Conservation (phyloP, 1,284 basidiomycete genomes). For the Flammula alnicola region DNA sequence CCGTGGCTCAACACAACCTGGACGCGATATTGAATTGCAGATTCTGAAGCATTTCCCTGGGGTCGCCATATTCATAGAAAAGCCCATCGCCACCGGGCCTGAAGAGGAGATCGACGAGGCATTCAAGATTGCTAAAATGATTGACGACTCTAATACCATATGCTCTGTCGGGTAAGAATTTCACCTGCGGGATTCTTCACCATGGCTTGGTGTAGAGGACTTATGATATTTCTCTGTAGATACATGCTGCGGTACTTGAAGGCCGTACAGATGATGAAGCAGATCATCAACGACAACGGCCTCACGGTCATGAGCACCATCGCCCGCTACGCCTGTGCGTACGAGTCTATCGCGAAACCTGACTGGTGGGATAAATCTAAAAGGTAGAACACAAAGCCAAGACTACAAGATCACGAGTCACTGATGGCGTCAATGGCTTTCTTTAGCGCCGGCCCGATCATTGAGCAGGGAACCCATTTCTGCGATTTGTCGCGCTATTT, state of each 20-base stretch:
- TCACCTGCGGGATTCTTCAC: slow-evolving; percentile 6
- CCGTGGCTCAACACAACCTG: slow-evolving; percentile 79
- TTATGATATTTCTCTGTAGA: slow-evolving; percentile 38
- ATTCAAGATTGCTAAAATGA: slow-evolving; percentile 70
- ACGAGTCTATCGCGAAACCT: slow-evolving; percentile 86
- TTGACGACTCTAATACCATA: slow-evolving; percentile 73
- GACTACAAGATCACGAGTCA: too few relatives aligned
- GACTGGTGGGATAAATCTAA: slow-evolving; percentile 99
- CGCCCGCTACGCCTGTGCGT: slow-evolving; percentile 95
- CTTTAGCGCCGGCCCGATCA: slow-evolving; percentile 82
- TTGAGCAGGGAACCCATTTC: slow-evolving; percentile 97
- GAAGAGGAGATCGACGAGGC: slow-evolving; percentile 68
- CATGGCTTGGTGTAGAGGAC: slow-evolving; percentile 1
- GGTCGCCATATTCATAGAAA: slow-evolving; percentile 94
- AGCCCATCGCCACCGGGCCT: slow-evolving; percentile 89
- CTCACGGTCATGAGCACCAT: slow-evolving; percentile 97
- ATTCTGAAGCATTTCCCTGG: slow-evolving; percentile 90
- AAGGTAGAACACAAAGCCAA: slow-evolving; percentile 52
- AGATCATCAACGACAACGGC: slow-evolving; percentile 93
- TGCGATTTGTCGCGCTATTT: slow-evolving; percentile 95
- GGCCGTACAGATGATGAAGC: slow-evolving; percentile 98
- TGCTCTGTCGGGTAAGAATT: slow-evolving; percentile 85
- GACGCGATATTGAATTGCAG: slow-evolving; percentile 89
- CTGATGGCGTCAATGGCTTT: slow-evolving; percentile 2
- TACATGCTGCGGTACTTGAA: slow-evolving; percentile 94